Evolutionary conservation across 352 stramenopile species (phyloP).

Genomic region (Thalassiosira mediterranea): DNA sequence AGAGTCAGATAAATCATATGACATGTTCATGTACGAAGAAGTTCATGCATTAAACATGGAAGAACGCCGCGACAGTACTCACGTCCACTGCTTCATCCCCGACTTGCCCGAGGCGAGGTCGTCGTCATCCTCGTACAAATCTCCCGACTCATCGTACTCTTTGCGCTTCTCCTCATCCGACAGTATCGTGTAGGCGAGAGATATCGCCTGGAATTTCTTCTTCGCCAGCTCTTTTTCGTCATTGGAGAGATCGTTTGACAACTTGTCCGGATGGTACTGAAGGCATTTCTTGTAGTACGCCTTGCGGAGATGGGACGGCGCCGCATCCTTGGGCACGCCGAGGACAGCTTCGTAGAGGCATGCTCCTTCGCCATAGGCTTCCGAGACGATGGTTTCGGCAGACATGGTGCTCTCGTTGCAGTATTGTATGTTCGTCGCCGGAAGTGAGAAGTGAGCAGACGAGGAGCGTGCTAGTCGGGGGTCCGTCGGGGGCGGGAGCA

Average conservation of each 20-base stretch:
- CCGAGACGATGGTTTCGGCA: conserved; percentile 55
- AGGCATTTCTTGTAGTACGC: conserved; percentile 86
- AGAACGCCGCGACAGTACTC: no score
- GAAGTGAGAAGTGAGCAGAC: no score
- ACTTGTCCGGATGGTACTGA: conserved; percentile 95
- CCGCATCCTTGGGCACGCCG: conserved; percentile 41
- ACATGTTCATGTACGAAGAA: not conserved
- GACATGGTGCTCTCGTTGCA: no score
- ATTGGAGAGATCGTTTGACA: conserved; percentile 78
- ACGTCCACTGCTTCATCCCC: conserved; percentile 60
- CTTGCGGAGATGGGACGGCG: conserved; percentile 65
- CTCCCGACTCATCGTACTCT: conserved; percentile 90
- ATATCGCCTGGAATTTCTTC: conserved; percentile 95
- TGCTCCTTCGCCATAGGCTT: conserved; percentile 70
- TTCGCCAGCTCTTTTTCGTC: conserved; percentile 88
- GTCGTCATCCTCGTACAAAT: conserved; percentile 63
- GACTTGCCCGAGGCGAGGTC: conserved; percentile 29
- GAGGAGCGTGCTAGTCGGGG: no score
- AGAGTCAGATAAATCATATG: not conserved
- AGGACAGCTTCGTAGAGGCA: conserved; percentile 75
- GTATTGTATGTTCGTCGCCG: no score
- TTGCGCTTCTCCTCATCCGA: conserved; percentile 91
- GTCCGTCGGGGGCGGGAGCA: no score
- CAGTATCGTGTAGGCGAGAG: conserved; percentile 94
- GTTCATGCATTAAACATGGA: not conserved